These are phyloP conservation scores for Pestalotiopsis sp. DNA, from an alignment of 2,329 filamentous ascomycete species.

Conservation along the genomic window DNA sequence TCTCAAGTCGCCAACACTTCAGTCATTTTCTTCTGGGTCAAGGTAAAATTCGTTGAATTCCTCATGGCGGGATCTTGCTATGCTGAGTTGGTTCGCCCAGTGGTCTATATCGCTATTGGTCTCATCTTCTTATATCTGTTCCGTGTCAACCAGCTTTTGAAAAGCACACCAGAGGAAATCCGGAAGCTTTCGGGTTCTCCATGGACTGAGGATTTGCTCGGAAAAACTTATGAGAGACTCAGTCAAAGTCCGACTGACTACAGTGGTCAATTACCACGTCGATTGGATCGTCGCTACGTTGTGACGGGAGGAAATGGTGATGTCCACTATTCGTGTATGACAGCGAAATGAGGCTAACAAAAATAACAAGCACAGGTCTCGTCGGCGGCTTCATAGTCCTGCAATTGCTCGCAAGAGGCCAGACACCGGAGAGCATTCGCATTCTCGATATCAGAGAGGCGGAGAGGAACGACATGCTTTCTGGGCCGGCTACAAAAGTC, in stretches of 20 bases:
- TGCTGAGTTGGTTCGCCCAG: background rate
- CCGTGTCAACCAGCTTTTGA: conserved; percentile 39
- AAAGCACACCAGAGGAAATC: conserved; percentile 37
- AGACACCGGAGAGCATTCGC: conserved; percentile 47
- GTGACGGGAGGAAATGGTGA: conserved; percentile 50
- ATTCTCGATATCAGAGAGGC: conserved; percentile 48
- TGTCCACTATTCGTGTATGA: background rate
- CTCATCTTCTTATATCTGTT: conserved; percentile 33
- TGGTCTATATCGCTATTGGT: background rate
- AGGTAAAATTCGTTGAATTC: background rate
- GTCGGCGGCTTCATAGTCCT: conserved; percentile 52
- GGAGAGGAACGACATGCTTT: conserved; percentile 38
- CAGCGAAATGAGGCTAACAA: background rate
- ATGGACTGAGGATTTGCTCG: conserved; percentile 40
- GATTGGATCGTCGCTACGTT: conserved; percentile 44
- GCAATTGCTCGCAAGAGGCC: conserved; percentile 49
- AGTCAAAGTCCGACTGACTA: conserved; percentile 41
- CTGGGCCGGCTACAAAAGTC: conserved; percentile 35
- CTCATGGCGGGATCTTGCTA: background rate
- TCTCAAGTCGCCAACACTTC: background rate
- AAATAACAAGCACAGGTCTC: background rate
- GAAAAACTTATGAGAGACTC: conserved; percentile 36
- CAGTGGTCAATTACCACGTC: conserved; percentile 39
- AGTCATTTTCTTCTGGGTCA: background rate
- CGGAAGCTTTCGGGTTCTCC: conserved; percentile 31